Evolutionary conservation across 192 early-diverging fungal genomes (phyloP).

Genomic region (Coemansia sp.): DNA sequence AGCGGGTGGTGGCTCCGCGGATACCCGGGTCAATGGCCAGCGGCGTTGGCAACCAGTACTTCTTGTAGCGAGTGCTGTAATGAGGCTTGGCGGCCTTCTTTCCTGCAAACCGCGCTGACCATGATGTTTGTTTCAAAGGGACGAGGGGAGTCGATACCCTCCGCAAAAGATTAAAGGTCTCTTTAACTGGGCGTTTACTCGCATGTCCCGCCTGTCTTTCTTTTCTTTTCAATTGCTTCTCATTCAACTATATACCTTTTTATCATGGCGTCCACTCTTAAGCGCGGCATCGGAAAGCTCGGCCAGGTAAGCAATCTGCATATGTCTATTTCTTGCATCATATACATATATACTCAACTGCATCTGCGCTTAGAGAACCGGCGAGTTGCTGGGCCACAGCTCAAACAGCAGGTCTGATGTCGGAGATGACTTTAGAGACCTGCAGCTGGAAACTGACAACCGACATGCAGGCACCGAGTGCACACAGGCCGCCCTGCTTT

Average conservation of each 20-base stretch:
- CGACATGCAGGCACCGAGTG: slow-evolving; percentile 65
- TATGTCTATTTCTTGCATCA: neutral
- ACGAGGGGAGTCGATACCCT: neutral
- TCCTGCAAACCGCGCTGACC: neutral
- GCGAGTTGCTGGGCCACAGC: slow-evolving; percentile 72
- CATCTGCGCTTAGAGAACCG: slow-evolving; percentile 55
- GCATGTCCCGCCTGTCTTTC: slow-evolving; percentile 9
- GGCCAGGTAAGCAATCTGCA: slow-evolving; percentile 56
- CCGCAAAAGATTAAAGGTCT: slow-evolving; percentile 5
- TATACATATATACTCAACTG: neutral
- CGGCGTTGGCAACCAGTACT: slow-evolving; percentile 45
- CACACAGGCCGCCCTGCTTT: slow-evolving; percentile 57
- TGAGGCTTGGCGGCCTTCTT: slow-evolving; percentile 1
- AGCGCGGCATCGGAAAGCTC: slow-evolving; percentile 67
- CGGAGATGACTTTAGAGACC: slow-evolving; percentile 77
- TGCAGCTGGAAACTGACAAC: slow-evolving; percentile 72
- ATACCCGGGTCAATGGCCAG: slow-evolving; percentile 52
- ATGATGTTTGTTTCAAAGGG: neutral
- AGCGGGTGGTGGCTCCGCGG: slow-evolving; percentile 60
- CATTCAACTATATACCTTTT: neutral
- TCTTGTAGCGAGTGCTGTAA: slow-evolving; percentile 10
- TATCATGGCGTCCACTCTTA: slow-evolving; percentile 28
- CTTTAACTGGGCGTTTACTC: slow-evolving; percentile 15
- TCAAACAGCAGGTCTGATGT: slow-evolving; percentile 65
- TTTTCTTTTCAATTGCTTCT: slow-evolving; percentile 10